Evolutionary conservation across 148 eudicot genomes (phyloP).

Genomic region (Cornus florida): DNA sequence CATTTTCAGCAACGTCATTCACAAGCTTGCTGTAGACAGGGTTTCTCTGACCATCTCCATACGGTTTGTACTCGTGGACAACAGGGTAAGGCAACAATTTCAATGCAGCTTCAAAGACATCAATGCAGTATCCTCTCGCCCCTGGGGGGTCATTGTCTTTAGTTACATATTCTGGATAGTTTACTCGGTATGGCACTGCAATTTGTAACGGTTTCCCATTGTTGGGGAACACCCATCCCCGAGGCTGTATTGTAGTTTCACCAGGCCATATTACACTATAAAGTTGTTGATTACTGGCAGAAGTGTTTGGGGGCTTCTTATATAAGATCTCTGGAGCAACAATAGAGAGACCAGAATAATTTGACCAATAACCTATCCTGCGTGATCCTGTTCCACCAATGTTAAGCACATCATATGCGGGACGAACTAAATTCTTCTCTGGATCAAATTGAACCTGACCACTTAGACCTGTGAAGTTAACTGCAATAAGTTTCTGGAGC

Average conservation of each 20-base stretch:
- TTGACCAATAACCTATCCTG: conserved; percentile 81
- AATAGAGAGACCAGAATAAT: conserved; percentile 69
- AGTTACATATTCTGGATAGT: conserved; percentile 52
- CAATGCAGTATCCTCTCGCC: conserved; percentile 82
- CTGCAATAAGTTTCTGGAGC: conserved; percentile 39
- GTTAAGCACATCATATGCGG: conserved; percentile 65
- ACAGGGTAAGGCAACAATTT: conserved; percentile 80
- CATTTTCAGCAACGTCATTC: conserved; percentile 55
- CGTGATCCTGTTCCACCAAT: conserved; percentile 69
- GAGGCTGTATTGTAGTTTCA: conserved; percentile 54
- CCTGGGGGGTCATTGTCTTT: conserved; percentile 59
- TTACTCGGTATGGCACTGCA: conserved; percentile 75
- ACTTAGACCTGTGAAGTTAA: conserved; percentile 56
- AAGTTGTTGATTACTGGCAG: conserved; percentile 46
- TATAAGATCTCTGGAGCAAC: conserved; percentile 62
- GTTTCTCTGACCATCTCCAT: conserved; percentile 72
- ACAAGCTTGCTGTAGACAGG: conserved; percentile 58
- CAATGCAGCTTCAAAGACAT: conserved; percentile 90
- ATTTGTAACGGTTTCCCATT: conserved; percentile 76
- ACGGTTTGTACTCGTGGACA: conserved; percentile 55
- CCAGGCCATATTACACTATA: conserved; percentile 86
- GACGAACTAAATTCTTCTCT: conserved; percentile 58
- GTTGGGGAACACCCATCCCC: conserved; percentile 93
- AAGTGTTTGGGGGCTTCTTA: conserved; percentile 45
- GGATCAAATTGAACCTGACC: conserved; percentile 63